These are phyloP conservation scores for Vanrija humicola DNA, from an alignment of 1,284 basidiomycete genomes.

Conservation along the genomic window DNA sequence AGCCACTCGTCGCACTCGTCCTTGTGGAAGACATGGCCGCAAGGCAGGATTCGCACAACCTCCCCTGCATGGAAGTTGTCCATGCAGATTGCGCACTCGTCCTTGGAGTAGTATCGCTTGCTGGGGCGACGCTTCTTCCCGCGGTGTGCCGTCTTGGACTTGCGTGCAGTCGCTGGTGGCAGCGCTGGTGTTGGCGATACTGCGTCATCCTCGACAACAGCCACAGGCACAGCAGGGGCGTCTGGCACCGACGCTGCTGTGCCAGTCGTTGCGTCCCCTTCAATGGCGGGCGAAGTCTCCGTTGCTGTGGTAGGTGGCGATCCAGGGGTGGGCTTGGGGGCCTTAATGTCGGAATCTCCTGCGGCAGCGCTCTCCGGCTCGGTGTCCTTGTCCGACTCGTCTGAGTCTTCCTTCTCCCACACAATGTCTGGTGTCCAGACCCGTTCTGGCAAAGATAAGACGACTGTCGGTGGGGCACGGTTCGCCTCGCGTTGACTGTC, in stretches of 20 bases:
- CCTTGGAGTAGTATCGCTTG: conserved; percentile 44
- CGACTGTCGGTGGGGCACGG: conserved; percentile 45
- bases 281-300: neutral
- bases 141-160: neutral
- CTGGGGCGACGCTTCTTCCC: conserved; percentile 17
- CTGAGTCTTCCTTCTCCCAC: conserved; percentile 47
- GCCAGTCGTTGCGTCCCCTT: too few species aligned
- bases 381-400: conserved; percentile 19
- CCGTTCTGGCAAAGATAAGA: conserved; percentile 46
- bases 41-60: conserved; percentile 79
- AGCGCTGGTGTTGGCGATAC: neutral
- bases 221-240: neutral
- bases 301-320: neutral
- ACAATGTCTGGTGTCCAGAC: conserved; percentile 49
- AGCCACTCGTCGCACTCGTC: conserved; percentile 86
- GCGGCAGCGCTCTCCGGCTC: neutral
- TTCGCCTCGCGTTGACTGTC: conserved; percentile 46
- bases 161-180: neutral
- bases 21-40: conserved; percentile 68
- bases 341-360: neutral
- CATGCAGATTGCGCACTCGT: conserved; percentile 86
- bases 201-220: neutral
- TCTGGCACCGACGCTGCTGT: too few species aligned
- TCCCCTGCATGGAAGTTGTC: conserved; percentile 79
- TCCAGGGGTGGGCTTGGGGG: neutral